Conservation (phyloP, 2,329 filamentous ascomycete genomes). For the Ophiostoma sp. region DNA sequence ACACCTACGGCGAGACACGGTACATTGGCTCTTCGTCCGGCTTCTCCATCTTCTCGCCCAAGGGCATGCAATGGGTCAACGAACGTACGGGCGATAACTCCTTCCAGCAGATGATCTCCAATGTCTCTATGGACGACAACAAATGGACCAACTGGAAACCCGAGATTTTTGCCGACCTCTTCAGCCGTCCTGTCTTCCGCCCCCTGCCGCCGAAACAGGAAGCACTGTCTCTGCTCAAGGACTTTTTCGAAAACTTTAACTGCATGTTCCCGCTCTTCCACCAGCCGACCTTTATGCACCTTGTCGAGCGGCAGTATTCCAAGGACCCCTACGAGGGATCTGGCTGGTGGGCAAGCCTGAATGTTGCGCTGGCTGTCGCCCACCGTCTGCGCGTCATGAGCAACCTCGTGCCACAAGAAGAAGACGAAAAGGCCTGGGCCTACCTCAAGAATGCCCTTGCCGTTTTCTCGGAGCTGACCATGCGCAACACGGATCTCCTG, state of each 20-base stretch:
- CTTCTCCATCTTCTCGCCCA: conserved; percentile 97
- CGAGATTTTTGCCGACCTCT: conserved; percentile 92
- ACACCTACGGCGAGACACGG: conserved; percentile 87
- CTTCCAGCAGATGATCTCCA: conserved; percentile 90
- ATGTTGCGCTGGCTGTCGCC: conserved; percentile 87
- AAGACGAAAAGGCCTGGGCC: conserved; percentile 91
- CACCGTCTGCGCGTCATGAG: conserved; percentile 92
- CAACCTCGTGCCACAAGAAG: conserved; percentile 81
- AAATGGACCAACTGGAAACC: conserved; percentile 98
- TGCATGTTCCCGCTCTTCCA: conserved; percentile 98
- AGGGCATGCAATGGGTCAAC: conserved; percentile 97
- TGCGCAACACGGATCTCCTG: conserved; percentile 91
- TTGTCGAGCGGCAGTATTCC: conserved; percentile 91
- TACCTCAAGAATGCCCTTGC: conserved; percentile 96
- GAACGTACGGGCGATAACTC: conserved; percentile 93
- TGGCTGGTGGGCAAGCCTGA: conserved; percentile 97
- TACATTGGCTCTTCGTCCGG: conserved; percentile 97
- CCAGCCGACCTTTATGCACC: conserved; percentile 96
- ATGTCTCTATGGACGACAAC: conserved; percentile 85
- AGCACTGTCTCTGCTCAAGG: conserved; percentile 78
- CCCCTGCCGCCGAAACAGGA: conserved; percentile 81
- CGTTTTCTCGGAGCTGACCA: conserved; percentile 84
- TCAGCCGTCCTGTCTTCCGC: conserved; percentile 77
- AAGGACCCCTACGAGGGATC: conserved; percentile 88
- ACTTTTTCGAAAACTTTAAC: conserved; percentile 98